A percentile compares a stretch with the other conserved stretches of the same genome.
Conservation (phyloP, 108 stramenopile genomes). For the Discostella stelligeroides region DNA sequence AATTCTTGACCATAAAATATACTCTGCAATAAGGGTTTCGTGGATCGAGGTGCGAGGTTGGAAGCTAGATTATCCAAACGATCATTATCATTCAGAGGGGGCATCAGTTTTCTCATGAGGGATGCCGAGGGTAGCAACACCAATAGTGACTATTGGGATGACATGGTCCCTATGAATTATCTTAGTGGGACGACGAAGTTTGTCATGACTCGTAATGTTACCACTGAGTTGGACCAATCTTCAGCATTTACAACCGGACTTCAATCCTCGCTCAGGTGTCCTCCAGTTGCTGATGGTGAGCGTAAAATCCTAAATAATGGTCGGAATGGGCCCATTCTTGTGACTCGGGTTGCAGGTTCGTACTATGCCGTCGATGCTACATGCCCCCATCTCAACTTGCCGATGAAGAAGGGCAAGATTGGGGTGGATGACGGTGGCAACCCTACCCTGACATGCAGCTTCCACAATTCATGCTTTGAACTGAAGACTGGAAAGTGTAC, state of each 20-base stretch:
- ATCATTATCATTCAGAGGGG: conserved; percentile 71
- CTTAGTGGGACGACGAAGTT: conserved; percentile 80
- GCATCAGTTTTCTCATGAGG: conserved; percentile 83
- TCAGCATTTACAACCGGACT: not conserved
- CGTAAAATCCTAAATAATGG: conserved; percentile 43
- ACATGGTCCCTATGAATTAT: conserved; percentile 84
- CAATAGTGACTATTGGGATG: conserved; percentile 71
- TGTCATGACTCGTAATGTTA: conserved; percentile 63
- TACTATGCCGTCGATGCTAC: conserved; percentile 54
- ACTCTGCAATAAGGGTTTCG: conserved; percentile 56
- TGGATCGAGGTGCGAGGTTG: conserved; percentile 84
- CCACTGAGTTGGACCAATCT: conserved; percentile 5
- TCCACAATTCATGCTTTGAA: conserved; percentile 53
- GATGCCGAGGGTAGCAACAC: conserved; percentile 48
- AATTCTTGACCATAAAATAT: not conserved
- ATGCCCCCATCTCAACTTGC: conserved; percentile 54
- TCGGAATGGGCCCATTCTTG: conserved; percentile 40
- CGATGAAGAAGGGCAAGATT: conserved; percentile 57
- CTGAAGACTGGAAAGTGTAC: conserved; percentile 43
- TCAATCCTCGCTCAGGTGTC: conserved; percentile 22
- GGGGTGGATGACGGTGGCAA: conserved; percentile 31
- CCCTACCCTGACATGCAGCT: conserved; percentile 43
- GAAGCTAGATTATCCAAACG: conserved; percentile 83
- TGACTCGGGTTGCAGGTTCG: conserved; percentile 40
- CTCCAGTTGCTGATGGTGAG: conserved; percentile 37